Evolutionary conservation across 208 protist species (phyloP), one percentile per base, ranked within the genome.

Genomic region (Novymonas esmeraldas): DNA sequence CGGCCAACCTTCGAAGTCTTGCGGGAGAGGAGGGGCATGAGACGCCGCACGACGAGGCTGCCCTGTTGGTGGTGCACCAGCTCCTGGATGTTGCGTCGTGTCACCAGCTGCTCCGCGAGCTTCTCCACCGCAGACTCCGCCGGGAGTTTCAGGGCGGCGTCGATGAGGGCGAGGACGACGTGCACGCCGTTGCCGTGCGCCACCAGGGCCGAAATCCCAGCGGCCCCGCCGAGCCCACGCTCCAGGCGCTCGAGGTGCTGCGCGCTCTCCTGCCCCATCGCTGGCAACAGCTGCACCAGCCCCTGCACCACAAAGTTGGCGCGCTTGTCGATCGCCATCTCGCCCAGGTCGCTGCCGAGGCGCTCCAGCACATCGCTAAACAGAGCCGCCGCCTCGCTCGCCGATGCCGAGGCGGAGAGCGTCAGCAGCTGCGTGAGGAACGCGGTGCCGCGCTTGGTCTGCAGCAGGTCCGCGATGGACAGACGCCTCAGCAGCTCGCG

Each of bases 221-320:
- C 70, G n/a, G 63, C 64, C 2, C 73, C 73, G n/a, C 82, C 84
- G 31, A 95, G 64, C n/a, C 45, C 64, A 18, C 69, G 52, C 55
- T 93, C 50, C 28, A 91, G 24, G 16, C 77, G 57, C 41, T 78
- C 61, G 31, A 92, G 33, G 10, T 74, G 70, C 52, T 78, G 67
- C n/a, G 60, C 36, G 54, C 62, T 44, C 51, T 83, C 50, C 13
- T 63, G 16, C 3, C 65, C 69, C 36, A 80, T 80, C 39, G 61
- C 62, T 2, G 73, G 79, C 62, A 87, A 64, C 50, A 93, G 71
- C 50, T 72, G 63, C 46, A 93, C 64, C 34, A 94, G 57, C 24
- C 70, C 54, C 73, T 94, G 88, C 57, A 96, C 86, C 26, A 94
- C 85, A 70, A 96, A 96, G 70, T 96, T 96, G 11, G 81, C 85